Base-by-base conservation (phyloP, 169 alveolate genomes). In the Sarcocystis neurona region DNA sequence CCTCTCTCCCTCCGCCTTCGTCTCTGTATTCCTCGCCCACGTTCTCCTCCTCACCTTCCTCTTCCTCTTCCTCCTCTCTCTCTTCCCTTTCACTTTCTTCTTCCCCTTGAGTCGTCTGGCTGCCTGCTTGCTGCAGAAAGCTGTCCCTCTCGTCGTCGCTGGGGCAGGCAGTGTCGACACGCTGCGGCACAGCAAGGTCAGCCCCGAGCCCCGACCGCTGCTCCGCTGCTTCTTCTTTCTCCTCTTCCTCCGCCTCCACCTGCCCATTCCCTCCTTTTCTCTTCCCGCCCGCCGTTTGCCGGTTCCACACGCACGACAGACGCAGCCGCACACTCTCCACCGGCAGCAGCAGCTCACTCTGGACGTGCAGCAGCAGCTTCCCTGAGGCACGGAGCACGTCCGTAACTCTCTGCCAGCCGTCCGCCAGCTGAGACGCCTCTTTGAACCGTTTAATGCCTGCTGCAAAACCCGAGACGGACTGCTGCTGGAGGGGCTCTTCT, bases 221-320 rank as follows among this genome's bases (percentile, higher is more conserved):
- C 41, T 79, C 77, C 23, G 39, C 75, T 39, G 68, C 60, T 30
- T 50, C 87, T 20, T 48, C 75, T 34, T 53, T 10, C 66, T 79
- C 87, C 32, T 72, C 60, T 18, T 72, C 87, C 77, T 79, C 87
- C 87, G 48, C 43, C 58, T 72, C 87, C 27, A n/a, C n/a, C n/a
- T n/a, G n/a, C n/a, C n/a, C n/a, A n/a, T n/a, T n/a, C n/a, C n/a
- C n/a, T n/a, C n/a, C n/a, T n/a, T n/a, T n/a, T n/a, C n/a, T n/a
- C n/a, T n/a, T n/a, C n/a, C n/a, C n/a, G n/a, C n/a, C n/a, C n/a
- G n/a, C n/a, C n/a, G n/a, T n/a, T n/a, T n/a, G n/a, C n/a, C n/a
- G n/a, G n/a, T n/a, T n/a, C n/a, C n/a, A n/a, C n/a, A n/a, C n/a
- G n/a, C n/a, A n/a, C n/a, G n/a, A n/a, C n/a, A n/a, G n/a, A n/a